phyloP scores from a whole-genome alignment of 441 rosid species.

The Pelargonium fulgidum region DNA sequence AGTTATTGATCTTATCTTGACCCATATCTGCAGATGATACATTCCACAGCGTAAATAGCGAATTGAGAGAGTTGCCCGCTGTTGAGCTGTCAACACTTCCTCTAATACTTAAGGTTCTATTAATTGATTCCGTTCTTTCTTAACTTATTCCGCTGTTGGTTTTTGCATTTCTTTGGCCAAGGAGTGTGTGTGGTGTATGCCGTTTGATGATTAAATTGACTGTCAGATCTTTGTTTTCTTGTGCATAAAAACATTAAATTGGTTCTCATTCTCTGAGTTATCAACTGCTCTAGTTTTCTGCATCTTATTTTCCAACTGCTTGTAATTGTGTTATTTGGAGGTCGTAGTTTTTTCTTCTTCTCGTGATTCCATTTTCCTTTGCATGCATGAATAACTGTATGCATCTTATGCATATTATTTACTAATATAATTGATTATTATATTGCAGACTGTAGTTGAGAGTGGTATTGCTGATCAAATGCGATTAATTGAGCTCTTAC shows the following conservation, averaged over 20 bases:
- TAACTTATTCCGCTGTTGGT: conserved; percentile 10
- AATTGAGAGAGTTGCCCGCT: conserved; percentile 88
- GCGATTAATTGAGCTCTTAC: conserved; percentile 70
- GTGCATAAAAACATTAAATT: no score
- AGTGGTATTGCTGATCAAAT: conserved; percentile 88
- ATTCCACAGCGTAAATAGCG: conserved; percentile 72
- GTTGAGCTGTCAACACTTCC: conserved; percentile 95
- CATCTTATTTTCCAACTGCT: neutral
- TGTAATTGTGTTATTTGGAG: neutral
- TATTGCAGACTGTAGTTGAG: conserved; percentile 79
- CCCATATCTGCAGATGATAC: conserved; percentile 58
- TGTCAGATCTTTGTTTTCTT: no score
- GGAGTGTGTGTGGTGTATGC: neutral
- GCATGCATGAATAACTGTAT: neutral
- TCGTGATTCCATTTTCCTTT: no score
- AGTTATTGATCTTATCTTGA: conserved; percentile 9
- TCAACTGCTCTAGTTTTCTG: neutral
- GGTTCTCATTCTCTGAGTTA: neutral
- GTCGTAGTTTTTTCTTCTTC: neutral
- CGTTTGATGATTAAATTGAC: neutral
- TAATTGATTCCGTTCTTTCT: conserved; percentile 15
- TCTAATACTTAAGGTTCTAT: conserved; percentile 74
- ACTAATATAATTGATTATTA: conserved; percentile 20
- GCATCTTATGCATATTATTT: neutral
- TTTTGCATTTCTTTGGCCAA: neutral